Evolutionary conservation across 139 green algal species (phyloP).

Genomic region (Chlamydomonas asymmetrica): DNA sequence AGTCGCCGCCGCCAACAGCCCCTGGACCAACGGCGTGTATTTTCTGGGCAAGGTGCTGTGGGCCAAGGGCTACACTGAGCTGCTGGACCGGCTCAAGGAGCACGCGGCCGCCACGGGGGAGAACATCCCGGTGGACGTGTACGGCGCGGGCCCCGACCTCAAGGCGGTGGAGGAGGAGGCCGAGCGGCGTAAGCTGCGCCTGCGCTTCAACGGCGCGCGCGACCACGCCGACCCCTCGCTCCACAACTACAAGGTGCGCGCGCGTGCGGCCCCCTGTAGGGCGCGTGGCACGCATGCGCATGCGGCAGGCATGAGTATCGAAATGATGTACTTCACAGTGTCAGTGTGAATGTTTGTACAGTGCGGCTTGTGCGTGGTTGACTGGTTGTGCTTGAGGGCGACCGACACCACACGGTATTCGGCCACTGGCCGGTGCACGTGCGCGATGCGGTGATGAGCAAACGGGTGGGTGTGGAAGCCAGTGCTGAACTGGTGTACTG

Average conservation of each 20-base stretch:
- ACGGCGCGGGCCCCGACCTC: constrained; percentile 89
- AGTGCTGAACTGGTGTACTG: background rate
- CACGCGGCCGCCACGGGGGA: constrained; percentile 54
- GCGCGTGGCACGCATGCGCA: too few species aligned
- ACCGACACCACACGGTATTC: too few species aligned
- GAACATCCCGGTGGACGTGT: constrained; percentile 87
- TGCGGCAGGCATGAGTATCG: too few species aligned
- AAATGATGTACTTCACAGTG: too few species aligned
- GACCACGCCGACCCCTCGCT: constrained; percentile 87
- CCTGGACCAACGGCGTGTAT: constrained; percentile 80
- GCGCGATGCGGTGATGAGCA: too few species aligned
- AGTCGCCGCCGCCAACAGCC: background rate
- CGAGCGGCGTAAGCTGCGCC: constrained; percentile 46
- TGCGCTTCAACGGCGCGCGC: constrained; percentile 85
- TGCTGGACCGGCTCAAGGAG: constrained; percentile 82
- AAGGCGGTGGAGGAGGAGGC: constrained; percentile 64
- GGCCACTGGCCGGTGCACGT: too few species aligned
- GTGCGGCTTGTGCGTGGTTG: too few species aligned
- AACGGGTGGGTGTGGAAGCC: too few species aligned
- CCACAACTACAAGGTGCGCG: constrained; percentile 85
- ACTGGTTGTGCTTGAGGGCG: too few species aligned
- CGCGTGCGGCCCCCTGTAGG: background rate
- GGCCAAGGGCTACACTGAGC: constrained; percentile 98
- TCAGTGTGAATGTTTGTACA: too few species aligned
- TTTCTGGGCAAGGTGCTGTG: constrained; percentile 98